Base-by-base conservation (phyloP, 2,329 filamentous ascomycete species). In the Trichoderma sp. region DNA sequence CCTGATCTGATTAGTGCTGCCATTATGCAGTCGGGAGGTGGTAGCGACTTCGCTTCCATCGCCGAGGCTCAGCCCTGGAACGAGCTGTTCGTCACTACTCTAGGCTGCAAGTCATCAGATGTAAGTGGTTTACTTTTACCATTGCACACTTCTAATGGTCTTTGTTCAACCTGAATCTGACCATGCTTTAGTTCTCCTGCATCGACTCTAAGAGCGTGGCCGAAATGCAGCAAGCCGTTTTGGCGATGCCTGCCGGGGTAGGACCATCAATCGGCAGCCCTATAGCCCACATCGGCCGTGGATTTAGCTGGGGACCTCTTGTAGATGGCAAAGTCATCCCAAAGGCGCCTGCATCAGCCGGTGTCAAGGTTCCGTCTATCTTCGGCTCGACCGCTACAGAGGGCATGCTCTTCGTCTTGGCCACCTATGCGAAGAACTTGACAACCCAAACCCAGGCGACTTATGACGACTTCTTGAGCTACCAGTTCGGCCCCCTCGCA, bases 401-500 rank as follows among this genome's bases (percentile, higher is more conserved):
- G 21, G 66, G 66, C 16, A 59, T 59, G 66, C 66, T 69, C 21
- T 69, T 69, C 5, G 66, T 69, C 6, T 33, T 69, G 50, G 66
- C 50, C 11, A 35, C 29, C 14, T 69, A 69, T 4, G 14, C 27
- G 18, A n/a, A 35, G 59, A 59, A 59, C 31, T 38, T 56, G 11
- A 56, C 50, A 12, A 56, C 50, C 21, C 50, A 56, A 24, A 56
- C 50, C 6, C 21, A 56, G 50, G 50, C 21, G 5, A 56, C 50
- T 59, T 41, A 29, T 75, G 33, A 76, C 59, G 59, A 50, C 14
- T 63, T 72, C n/a, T 27, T 72, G 59, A 53, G 6, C 6, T 72
- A 72, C n/a, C 35, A 50, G 6, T 72, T 72, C 27, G 69, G 69
- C 24, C 69, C 56, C n/a, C 59, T 72, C 27, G 69, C 69, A 14